Percentiles rank a stretch among this genome's conserved stretches.
These are phyloP conservation scores for Saposhnikovia divaricata DNA, from an alignment of 129 eudicot genomes.

Conservation along the genomic window DNA sequence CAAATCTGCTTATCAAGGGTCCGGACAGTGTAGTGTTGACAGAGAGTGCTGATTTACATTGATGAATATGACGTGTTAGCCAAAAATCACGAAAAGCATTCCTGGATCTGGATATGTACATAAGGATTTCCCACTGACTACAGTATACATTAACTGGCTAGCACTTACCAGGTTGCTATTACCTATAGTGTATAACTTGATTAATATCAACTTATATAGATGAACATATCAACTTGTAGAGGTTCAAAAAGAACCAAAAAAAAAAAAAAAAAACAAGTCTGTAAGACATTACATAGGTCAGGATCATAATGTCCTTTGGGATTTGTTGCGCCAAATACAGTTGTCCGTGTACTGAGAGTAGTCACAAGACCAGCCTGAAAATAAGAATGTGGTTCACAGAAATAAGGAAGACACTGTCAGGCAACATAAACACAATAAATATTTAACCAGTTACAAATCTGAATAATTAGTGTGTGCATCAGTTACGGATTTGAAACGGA, in stretches of 20 bases:
- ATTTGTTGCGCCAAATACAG: slow-evolving; percentile 98
- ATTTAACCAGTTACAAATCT: too few species aligned
- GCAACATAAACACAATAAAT: too few species aligned
- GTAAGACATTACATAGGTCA: slow-evolving; percentile 53
- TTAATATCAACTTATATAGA: not conserved
- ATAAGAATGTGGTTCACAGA: slow-evolving; percentile 6
- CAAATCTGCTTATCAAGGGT: slow-evolving; percentile 94
- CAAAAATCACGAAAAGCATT: not conserved
- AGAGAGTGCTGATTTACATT: slow-evolving; percentile 56
- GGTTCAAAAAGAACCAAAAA: not conserved
- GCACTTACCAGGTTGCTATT: not conserved
- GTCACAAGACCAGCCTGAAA: slow-evolving; percentile 98
- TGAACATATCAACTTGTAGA: not conserved
- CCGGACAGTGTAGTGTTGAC: slow-evolving; percentile 97
- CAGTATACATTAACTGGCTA: not conserved
- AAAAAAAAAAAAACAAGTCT: not conserved
- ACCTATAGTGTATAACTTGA: not conserved
- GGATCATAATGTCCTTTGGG: slow-evolving; percentile 99
- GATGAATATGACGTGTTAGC: slow-evolving; percentile 17
- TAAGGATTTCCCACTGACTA: not conserved
- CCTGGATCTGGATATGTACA: not conserved
- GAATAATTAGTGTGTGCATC: too few species aligned
- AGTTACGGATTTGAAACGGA: too few species aligned
- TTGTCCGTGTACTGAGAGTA: slow-evolving; percentile 81
- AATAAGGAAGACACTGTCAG: not conserved